Base-by-base conservation (phyloP, 371 early-diverging fungal genomes). In the Mortierella sp. region DNA sequence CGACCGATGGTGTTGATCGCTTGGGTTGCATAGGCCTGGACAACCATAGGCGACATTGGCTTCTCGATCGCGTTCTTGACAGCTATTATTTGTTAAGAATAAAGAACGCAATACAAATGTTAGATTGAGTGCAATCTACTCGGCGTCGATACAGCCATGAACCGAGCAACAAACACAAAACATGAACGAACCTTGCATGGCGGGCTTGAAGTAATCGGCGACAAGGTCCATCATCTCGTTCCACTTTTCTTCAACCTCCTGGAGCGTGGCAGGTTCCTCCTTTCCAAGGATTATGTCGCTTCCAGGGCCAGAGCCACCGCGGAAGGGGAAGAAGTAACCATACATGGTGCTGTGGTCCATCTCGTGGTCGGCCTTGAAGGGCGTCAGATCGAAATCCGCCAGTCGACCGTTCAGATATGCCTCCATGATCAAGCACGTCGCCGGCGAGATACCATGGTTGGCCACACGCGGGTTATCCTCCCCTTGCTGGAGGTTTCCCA, bases 211-310 rank as follows among this genome's bases (percentile, higher is more conserved):
- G 48, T 58, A 73, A 6, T 48, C 31, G 4, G 47, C 29, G n/a
- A 69, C 10, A 2, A 45, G n/a, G 13, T 31, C 31, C 64, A 83
- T 55, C 14, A 24, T 45, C 22, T 64, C 29, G 26, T 70, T 69
- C 84, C 84, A 83, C 40, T 34, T 64, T 4, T 64, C 45, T 16
- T 79, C 76, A 13, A 79, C 10, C 41, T 73, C 73, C 58, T 83
- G 45, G 48, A 83, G 47, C 4, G 79, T 73, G 50, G 4, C 11
- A 2, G 80, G 76, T 14, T 31, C 11, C 8, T 44, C 63, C 13
- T 26, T 24, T 5, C 26, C 53, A 22, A 52, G 70, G 41, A 13
- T 41, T 16, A 31, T 26, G 14, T 7, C 14, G 6, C 29, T 58
- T 16, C 34, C 65, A 50, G 26, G 16, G 19, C 58, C 71, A 5